phyloP scores from a whole-genome alignment of 768 basidiomycete species.

The Hypsizygus marmoreus region DNA sequence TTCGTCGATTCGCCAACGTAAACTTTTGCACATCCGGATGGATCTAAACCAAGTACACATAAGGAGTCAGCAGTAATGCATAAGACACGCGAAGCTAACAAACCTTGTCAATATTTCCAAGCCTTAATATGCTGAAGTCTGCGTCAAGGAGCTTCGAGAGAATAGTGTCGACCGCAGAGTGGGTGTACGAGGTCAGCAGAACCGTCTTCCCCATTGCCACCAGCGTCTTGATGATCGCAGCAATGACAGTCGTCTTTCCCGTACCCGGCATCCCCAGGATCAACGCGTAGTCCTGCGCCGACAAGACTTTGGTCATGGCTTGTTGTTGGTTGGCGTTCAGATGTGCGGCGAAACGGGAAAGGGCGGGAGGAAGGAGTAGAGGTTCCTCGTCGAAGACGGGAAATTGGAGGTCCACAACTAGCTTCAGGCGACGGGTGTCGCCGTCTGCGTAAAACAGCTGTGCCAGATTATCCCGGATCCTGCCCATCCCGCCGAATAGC shows the following conservation, averaged over 20 bases:
- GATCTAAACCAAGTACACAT: conserved; percentile 48
- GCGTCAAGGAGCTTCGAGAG: conserved; percentile 71
- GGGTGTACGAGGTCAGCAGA: conserved; percentile 90
- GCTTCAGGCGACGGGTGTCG: conserved; percentile 62
- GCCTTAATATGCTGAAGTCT: conserved; percentile 74
- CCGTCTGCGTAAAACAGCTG: conserved; percentile 83
- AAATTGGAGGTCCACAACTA: conserved; percentile 78
- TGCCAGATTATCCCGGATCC: conserved; percentile 89
- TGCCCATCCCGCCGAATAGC: conserved; percentile 79
- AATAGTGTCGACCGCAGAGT: conserved; percentile 98
- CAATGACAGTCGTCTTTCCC: conserved; percentile 95
- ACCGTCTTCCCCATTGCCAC: conserved; percentile 85
- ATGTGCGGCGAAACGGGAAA: conserved; percentile 28
- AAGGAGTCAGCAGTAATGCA: background rate
- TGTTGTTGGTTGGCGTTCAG: conserved; percentile 74
- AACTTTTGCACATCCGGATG: conserved; percentile 79
- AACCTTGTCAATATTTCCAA: conserved; percentile 94
- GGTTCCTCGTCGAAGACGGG: conserved; percentile 58
- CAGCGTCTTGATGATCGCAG: conserved; percentile 79
- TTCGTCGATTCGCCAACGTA: conserved; percentile 59
- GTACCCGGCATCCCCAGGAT: conserved; percentile 98
- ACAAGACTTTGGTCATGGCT: conserved; percentile 74
- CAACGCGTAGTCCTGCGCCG: conserved; percentile 86
- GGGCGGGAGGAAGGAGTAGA: conserved; percentile 18
- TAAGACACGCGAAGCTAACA: conserved; percentile 13